A percentile compares a stretch with the other conserved stretches of the same genome.
These are phyloP conservation scores for Phialocephala subalpina DNA, from an alignment of 2,329 filamentous ascomycete species.

Conservation along the genomic window DNA sequence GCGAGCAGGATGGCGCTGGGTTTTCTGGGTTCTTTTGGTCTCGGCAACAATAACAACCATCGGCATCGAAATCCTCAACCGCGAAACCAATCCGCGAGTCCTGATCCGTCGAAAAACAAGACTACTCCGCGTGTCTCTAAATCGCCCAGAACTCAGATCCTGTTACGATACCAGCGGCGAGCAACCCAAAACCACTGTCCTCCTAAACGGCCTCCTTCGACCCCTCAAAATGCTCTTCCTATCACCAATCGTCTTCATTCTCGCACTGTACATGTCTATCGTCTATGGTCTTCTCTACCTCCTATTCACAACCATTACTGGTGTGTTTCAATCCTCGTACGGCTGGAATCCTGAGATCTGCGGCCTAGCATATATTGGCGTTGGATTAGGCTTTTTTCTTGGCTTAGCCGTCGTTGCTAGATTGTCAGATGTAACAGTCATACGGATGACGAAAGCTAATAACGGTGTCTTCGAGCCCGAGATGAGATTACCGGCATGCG, in stretches of 20 bases:
- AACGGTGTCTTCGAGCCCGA: constrained; percentile 45
- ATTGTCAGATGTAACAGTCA: constrained; percentile 52
- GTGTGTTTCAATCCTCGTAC: constrained; percentile 54
- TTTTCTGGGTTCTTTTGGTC: constrained; percentile 56
- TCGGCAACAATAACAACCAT: constrained; percentile 42
- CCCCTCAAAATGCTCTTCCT: constrained; percentile 52
- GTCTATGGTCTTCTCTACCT: constrained; percentile 61
- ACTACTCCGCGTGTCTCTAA: constrained; percentile 51
- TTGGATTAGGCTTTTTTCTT: constrained; percentile 49
- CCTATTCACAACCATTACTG: constrained; percentile 57
- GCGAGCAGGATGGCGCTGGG: constrained; percentile 56
- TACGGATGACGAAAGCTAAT: constrained; percentile 53
- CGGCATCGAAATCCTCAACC: constrained; percentile 49
- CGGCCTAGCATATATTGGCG: constrained; percentile 51
- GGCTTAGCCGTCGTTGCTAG: constrained; percentile 50
- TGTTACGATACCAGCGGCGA: constrained; percentile 48
- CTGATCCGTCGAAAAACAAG: constrained; percentile 55
- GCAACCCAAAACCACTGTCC: background rate
- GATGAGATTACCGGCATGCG: constrained; percentile 51
- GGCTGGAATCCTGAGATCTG: constrained; percentile 49
- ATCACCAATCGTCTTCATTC: constrained; percentile 48
- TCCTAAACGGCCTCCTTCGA: constrained; percentile 45
- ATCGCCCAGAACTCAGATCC: constrained; percentile 47
- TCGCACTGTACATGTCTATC: constrained; percentile 57
- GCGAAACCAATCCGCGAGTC: constrained; percentile 56